Evolutionary conservation across 345 rosid genomes (phyloP), one percentile per base, ranked within the genome.

Genomic region (Ceriops tagal): DNA sequence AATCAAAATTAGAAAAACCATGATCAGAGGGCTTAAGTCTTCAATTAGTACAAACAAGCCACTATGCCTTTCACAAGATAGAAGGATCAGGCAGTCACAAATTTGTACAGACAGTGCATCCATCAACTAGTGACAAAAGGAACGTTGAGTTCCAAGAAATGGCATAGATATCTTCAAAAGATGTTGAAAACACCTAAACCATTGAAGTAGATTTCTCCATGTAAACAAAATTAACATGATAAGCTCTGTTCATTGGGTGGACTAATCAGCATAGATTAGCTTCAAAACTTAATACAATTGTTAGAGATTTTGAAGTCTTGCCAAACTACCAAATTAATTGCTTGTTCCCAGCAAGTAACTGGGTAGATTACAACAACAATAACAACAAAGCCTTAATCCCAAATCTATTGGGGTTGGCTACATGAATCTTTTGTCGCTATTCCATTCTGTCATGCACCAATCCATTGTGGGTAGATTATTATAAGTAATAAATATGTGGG

Each of bases 1-100:
- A 73, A 71, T 60, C 28, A 20, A 58, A 53, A 18, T 27, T 13
- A 26, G 21, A 58, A 70, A 28, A 51, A 65, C 27, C 28, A 72
- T 30, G 39, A 56, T 4, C 60, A 53, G 28, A 37, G 13, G 8
- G 46, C 57, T 46, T 56, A 9, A 32, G 18, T 30, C 60, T 70
- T 70, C 22, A 32, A 22, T 8, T 53, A 34, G 46, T 13, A 43
- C 49, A 43, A 43, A 43, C 16, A 43, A 43, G 49, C 18, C 49
- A 13, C 18, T 3, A 13, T 43, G 49, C 5, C 49, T 3, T 15
- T 43, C 49, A 43, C 18, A 43, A 43, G 19, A 43, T 43, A 16
- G 18, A 43, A 13, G 5, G 49, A 15, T 6, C 19, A 13, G 8
- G n/a, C 62, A 59, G 37, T 18, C 30, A 32, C 30, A 59, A 59